phyloP scores from a whole-genome alignment of 306 rosid species.

The Aeschynomene evenia region DNA sequence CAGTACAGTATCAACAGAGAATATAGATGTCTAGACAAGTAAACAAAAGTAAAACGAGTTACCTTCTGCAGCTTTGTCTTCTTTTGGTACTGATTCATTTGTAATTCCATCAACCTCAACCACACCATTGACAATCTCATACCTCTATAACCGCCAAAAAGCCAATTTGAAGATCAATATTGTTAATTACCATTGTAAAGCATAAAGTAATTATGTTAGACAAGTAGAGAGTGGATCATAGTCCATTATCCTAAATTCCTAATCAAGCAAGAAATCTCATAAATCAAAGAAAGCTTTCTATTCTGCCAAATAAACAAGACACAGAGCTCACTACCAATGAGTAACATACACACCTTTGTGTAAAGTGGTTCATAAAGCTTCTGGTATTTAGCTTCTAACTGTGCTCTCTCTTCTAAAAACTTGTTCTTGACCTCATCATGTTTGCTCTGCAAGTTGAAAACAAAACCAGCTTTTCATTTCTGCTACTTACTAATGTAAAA shows the following conservation, averaged over 20 bases:
- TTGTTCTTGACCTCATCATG: conserved; percentile 45
- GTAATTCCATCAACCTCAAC: conserved; percentile 44
- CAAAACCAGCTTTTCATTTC: conserved; percentile 16
- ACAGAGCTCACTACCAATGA: neutral
- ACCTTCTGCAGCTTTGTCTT: conserved; percentile 40
- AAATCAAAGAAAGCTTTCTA: neutral
- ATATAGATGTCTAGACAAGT: neutral
- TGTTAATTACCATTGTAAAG: conserved; percentile 6
- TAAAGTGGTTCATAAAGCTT: conserved; percentile 46
- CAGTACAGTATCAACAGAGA: conserved; percentile 29
- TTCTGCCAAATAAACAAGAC: conserved; percentile 1
- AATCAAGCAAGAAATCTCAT: conserved; percentile 5
- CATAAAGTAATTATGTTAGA: neutral
- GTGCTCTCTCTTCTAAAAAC: conserved; percentile 48
- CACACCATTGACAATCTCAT: conserved; percentile 51
- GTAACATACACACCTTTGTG: conserved; percentile 40
- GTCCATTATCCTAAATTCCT: conserved; percentile 1
- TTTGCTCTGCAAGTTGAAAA: conserved; percentile 33
- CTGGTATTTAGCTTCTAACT: conserved; percentile 53
- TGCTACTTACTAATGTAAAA: neutral
- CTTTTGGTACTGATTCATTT: conserved; percentile 26
- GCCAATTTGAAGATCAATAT: conserved; percentile 8
- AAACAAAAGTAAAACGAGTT: conserved; percentile 12
- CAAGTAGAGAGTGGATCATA: conserved; percentile 1
- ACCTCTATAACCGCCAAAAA: conserved; percentile 43